Evolutionary conservation across 2,329 filamentous ascomycete species (phyloP).

Genomic region (Aspergillus sp.): DNA sequence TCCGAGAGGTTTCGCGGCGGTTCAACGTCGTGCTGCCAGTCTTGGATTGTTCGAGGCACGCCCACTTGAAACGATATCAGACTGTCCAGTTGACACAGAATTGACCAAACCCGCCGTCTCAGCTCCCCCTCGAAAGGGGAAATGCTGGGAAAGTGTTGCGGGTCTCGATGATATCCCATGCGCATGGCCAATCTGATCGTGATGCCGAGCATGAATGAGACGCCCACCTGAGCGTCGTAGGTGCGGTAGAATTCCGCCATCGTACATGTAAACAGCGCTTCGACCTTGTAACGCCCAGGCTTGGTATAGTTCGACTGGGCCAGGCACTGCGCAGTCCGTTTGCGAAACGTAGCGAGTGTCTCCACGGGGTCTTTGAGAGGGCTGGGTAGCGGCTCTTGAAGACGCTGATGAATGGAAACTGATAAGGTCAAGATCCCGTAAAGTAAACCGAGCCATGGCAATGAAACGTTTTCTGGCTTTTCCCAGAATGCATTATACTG

Average conservation of each 20-base stretch:
- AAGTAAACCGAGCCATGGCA: constrained; percentile 32
- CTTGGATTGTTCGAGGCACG: constrained; percentile 60
- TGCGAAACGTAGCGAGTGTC: constrained; percentile 50
- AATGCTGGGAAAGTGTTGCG: constrained; percentile 54
- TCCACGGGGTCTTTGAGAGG: constrained; percentile 15
- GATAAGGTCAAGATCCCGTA: constrained; percentile 30
- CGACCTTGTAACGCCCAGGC: constrained; percentile 33
- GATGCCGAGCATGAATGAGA: constrained; percentile 56
- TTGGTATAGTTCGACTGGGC: constrained; percentile 34
- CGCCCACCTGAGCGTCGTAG: constrained; percentile 46
- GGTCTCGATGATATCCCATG: constrained; percentile 62
- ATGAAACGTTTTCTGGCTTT: constrained; percentile 24
- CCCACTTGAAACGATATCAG: constrained; percentile 65
- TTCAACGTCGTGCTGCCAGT: constrained; percentile 60
- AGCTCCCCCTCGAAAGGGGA: constrained; percentile 58
- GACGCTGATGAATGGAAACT: constrained; percentile 25
- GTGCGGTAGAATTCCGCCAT: constrained; percentile 31
- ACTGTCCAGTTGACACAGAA: constrained; percentile 56
- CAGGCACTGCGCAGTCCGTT: constrained; percentile 36
- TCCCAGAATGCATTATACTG: constrained; percentile 35
- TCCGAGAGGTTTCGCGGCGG: constrained; percentile 62
- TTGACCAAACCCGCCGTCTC: constrained; percentile 43
- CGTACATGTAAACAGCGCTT: constrained; percentile 31
- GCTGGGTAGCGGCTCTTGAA: constrained; percentile 23
- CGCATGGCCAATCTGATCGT: constrained; percentile 61